Conservation (phyloP, 257 asterid genomes). For the Solanum rostratum region DNA sequence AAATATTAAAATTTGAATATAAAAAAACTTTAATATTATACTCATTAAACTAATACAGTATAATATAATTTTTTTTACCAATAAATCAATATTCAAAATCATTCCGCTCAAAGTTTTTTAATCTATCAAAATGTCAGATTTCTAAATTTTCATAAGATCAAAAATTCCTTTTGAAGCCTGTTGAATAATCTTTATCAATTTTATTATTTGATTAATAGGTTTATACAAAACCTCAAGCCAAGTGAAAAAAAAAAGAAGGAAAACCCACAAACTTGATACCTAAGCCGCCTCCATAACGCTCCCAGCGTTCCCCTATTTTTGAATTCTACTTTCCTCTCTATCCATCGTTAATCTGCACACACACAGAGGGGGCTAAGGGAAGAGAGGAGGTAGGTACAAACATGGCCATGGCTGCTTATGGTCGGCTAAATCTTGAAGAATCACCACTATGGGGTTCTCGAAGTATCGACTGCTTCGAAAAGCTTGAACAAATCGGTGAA, state of each 20-base stretch:
- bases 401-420: conserved; percentile 41
- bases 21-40: too few relatives aligned
- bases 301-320: not conserved
- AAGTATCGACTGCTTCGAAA: conserved; percentile 89
- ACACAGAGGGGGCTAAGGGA: not conserved
- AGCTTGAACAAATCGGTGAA: conserved; percentile 94
- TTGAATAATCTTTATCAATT: too few relatives aligned
- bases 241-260: not conserved
- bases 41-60: too few relatives aligned
- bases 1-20: not conserved
- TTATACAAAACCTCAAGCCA: too few relatives aligned
- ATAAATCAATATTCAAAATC: too few relatives aligned
- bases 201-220: too few relatives aligned
- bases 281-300: not conserved
- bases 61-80: too few relatives aligned
- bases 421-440: conserved; percentile 64
- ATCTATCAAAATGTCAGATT: too few relatives aligned
- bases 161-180: too few relatives aligned
- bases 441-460: conserved; percentile 96
- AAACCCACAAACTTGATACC: not conserved
- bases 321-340: not conserved
- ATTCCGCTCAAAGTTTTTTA: too few relatives aligned
- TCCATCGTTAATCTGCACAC: not conserved
- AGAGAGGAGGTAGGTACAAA: not conserved
- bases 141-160: too few relatives aligned